Base-by-base conservation (phyloP, 352 stramenopile genomes). In the Phytopythium delawarense region DNA sequence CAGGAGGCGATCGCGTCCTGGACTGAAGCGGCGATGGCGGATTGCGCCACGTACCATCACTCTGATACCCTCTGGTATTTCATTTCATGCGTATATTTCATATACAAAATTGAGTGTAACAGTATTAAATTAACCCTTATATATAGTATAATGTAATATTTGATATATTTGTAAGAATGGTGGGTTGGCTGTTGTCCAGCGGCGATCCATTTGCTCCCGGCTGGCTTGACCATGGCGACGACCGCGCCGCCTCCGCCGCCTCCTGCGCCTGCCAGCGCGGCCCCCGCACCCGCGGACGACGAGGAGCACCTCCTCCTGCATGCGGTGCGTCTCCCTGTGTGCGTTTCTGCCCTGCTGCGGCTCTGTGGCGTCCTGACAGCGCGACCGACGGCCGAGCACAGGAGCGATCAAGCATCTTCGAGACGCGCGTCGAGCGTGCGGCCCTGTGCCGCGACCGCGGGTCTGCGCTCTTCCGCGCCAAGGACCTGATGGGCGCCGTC, bases 331-430 rank as follows among this genome's bases (percentile, higher is more conserved):
- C 20, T 57, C 8, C 39, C 42, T 5, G 13, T 49, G n/a, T 5
- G 20, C 16, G 7, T 49, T 23, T 25, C 15, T 7, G 7, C 18
- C 7, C 18, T 16, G 2, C 21, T 7, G 3, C 2, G 42, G 42
- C 42, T 23, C n/a, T 25, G 5, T 25, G 7, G 12, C 5, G 7
- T 8, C 2, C 42, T 49, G 42, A 23, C 42, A 21, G 20, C 6
- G 18, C 18, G 5, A 7, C 15, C 2, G 20, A 2, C 18, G 42
- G 20, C 35, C 35, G 35, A 16, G 2, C 1, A 13, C 57, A 94
- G 86, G 84, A 92, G 69, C 82, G 84, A 4, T 94, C 86, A 2
- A 91, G 74, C 65, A 88, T 94, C 61, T 94, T 94, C 57, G 86
- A 94, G 72, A 90, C 79, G 18, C 82, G 86, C 40, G 78, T 93